A percentile compares a stretch with the other conserved stretches of the same genome.
Conservation (phyloP, 306 rosid species). For the Nissolia schottii region DNA sequence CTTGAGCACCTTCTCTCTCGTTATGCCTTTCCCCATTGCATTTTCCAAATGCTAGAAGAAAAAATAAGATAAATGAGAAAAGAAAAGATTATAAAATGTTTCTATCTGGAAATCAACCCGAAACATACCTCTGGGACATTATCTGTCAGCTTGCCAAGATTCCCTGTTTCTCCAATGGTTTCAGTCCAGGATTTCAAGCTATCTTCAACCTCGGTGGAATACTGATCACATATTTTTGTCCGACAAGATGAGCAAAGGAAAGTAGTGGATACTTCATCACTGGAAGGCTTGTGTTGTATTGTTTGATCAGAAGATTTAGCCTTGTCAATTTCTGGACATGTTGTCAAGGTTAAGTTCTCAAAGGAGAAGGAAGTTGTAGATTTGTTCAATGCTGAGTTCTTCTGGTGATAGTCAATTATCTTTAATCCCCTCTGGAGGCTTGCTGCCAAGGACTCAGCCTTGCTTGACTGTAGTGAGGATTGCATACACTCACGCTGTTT, state of each 20-base stretch:
- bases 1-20: conserved; percentile 57
- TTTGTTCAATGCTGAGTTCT: conserved; percentile 59
- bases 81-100: background rate
- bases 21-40: conserved; percentile 19
- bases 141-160: conserved; percentile 27
- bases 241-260: conserved; percentile 68
- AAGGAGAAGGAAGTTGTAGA: conserved; percentile 89
- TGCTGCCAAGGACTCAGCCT: conserved; percentile 72
- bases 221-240: conserved; percentile 26
- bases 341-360: conserved; percentile 65
- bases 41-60: conserved; percentile 28
- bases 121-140: conserved; percentile 37
- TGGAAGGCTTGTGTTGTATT: conserved; percentile 33
- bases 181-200: conserved; percentile 41
- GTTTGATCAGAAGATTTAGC: conserved; percentile 39
- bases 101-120: background rate
- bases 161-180: conserved; percentile 30
- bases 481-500: conserved; percentile 32
- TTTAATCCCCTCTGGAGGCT: conserved; percentile 94
- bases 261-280: conserved; percentile 35
- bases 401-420: conserved; percentile 78
- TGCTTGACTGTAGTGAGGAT: conserved; percentile 58
- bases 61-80: background rate
- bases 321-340: conserved; percentile 51
- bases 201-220: conserved; percentile 32